A percentile compares a stretch with the other conserved stretches of the same genome.
phyloP scores from a whole-genome alignment of 257 asterid genomes.

The Scutellaria baicalensis region DNA sequence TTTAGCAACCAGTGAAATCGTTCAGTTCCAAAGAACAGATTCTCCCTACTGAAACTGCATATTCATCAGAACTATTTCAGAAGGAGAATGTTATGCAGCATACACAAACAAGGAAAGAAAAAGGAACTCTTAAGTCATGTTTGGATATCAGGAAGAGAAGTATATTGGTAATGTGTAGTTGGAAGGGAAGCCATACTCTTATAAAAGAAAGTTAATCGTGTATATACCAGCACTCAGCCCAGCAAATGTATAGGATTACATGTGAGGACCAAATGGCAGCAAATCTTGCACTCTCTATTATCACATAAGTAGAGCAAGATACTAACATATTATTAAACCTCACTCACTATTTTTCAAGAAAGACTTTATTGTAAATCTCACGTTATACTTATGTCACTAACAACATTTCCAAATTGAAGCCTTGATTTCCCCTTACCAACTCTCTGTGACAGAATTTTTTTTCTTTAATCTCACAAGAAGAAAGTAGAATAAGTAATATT shows the following conservation, averaged over 20 bases:
- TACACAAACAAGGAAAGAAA: neutral
- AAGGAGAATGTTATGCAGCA: constrained; percentile 6
- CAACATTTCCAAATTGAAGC: neutral
- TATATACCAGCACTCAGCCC: neutral
- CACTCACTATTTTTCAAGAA: neutral
- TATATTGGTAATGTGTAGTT: neutral
- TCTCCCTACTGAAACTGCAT: constrained; percentile 50
- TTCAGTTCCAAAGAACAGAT: constrained; percentile 42
- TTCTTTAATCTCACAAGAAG: neutral
- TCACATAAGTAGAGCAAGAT: neutral
- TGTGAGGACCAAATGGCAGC: neutral
- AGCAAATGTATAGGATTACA: too few relatives aligned
- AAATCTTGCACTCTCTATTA: neutral
- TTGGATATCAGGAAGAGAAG: neutral
- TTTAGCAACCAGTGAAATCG: constrained; percentile 35
- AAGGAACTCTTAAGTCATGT: neutral
- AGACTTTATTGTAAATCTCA: neutral
- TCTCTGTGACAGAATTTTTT: neutral
- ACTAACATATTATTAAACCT: neutral
- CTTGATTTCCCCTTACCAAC: neutral
- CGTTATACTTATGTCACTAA: neutral
- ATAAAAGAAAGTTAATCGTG: neutral
- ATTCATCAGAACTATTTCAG: neutral
- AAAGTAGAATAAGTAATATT: neutral
- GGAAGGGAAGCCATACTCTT: neutral